phyloP scores from a whole-genome alignment of 345 rosid species.

The Lenwebbia sp. region DNA sequence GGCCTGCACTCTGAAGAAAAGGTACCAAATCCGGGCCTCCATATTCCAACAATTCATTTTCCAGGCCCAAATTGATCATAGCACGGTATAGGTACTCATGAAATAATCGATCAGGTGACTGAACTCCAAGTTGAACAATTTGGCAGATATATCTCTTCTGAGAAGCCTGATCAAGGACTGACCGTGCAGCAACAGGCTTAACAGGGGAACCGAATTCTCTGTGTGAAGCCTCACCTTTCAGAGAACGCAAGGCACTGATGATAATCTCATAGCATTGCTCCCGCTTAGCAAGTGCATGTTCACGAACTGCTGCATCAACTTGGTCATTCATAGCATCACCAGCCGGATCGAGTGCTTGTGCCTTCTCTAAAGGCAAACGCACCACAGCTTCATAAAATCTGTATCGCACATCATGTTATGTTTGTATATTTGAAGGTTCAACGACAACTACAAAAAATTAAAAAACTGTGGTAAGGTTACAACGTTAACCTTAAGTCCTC shows the following conservation, averaged over 20 bases:
- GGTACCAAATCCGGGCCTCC: constrained; percentile 99
- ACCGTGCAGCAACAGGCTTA: constrained; percentile 28
- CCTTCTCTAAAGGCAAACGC: constrained; percentile 86
- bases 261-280: constrained; percentile 89
- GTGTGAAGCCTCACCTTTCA: constrained; percentile 41
- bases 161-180: constrained; percentile 62
- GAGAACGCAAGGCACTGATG: constrained; percentile 59
- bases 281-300: constrained; percentile 71
- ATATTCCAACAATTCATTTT: constrained; percentile 84
- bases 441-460: not conserved
- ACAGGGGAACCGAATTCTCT: constrained; percentile 50
- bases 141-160: constrained; percentile 74
- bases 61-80: constrained; percentile 87
- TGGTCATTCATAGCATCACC: constrained; percentile 94
- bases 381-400: constrained; percentile 99
- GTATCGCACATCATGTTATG: constrained; percentile 15
- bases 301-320: constrained; percentile 60
- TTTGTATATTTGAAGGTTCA: not conserved
- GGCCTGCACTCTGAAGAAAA: constrained; percentile 78
- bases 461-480: not conserved
- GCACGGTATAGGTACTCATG: constrained; percentile 74
- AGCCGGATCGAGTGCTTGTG: constrained; percentile 83
- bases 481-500: constrained; percentile 78
- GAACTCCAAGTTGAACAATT: constrained; percentile 93
- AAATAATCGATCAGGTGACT: constrained; percentile 80